A percentile compares a stretch with the other conserved stretches of the same genome.
These are phyloP conservation scores for Aquilaria sinensis DNA, from an alignment of 345 rosid species.

Conservation along the genomic window DNA sequence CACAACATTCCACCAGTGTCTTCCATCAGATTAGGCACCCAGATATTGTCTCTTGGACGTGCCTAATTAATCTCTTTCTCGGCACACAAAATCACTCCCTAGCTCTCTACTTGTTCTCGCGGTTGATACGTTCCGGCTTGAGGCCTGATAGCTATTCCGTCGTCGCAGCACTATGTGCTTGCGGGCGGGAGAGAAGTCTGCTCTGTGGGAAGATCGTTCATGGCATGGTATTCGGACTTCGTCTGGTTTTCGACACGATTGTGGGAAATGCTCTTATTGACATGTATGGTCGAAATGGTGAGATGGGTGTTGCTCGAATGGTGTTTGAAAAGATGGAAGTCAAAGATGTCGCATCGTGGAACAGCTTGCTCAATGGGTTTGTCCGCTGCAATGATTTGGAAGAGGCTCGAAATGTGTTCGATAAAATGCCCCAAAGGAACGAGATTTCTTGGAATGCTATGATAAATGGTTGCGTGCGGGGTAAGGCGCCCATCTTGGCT, in stretches of 20 bases:
- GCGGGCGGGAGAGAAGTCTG: constrained; percentile 11
- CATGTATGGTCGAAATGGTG: constrained; percentile 22
- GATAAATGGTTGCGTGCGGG: constrained; percentile 23
- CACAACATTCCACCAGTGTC: constrained; percentile 5
- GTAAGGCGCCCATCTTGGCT: constrained; percentile 11
- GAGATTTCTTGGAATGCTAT: constrained; percentile 24
- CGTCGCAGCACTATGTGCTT: constrained; percentile 25
- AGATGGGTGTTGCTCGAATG: constrained; percentile 11
- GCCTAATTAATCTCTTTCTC: constrained; percentile 13
- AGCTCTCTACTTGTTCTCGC: constrained; percentile 14
- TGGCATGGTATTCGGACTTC: constrained; percentile 15
- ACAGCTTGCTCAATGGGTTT: constrained; percentile 20
- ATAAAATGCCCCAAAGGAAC: constrained; percentile 25
- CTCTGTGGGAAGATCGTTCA: constrained; percentile 16
- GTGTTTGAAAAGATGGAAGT: constrained; percentile 21
- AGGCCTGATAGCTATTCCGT: constrained; percentile 20
- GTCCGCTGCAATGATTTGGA: constrained; percentile 7
- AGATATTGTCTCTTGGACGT: constrained; percentile 21
- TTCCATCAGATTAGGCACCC: constrained; percentile 19
- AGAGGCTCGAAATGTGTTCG: constrained; percentile 17
- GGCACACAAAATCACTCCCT: constrained; percentile 1
- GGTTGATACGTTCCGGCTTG: constrained; percentile 13
- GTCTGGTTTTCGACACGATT: constrained; percentile 13
- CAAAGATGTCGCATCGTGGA: constrained; percentile 24
- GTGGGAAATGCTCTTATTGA: constrained; percentile 32